phyloP scores from a whole-genome alignment of 495 filamentous ascomycete genomes.

The Trichoderma orchidacearum region DNA sequence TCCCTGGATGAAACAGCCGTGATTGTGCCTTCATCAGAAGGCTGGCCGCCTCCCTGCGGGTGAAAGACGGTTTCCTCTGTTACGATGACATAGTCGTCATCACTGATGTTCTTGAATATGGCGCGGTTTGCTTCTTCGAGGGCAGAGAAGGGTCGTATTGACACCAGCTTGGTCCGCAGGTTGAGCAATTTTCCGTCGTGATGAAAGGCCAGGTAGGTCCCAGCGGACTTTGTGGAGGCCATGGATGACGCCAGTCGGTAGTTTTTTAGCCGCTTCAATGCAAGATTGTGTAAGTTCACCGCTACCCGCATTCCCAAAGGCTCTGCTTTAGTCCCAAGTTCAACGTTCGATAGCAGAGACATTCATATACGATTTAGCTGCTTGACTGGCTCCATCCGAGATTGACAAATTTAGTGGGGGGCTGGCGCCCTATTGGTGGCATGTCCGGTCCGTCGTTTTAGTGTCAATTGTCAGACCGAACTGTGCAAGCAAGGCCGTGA shows the following conservation, averaged over 20 bases:
- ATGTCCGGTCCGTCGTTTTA: no score
- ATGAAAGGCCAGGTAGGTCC: constrained; percentile 41
- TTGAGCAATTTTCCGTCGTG: constrained; percentile 35
- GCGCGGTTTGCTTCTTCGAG: constrained; percentile 30
- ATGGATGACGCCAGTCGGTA: neutral
- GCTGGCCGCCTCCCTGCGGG: constrained; percentile 53
- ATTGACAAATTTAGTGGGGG: neutral
- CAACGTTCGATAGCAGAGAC: neutral
- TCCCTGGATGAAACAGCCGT: neutral
- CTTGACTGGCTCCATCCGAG: no score
- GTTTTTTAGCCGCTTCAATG: neutral
- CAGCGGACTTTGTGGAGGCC: constrained; percentile 3
- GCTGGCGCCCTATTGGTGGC: neutral
- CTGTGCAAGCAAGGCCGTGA: no score
- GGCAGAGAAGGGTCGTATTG: constrained; percentile 27
- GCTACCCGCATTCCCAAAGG: neutral
- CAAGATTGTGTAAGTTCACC: neutral
- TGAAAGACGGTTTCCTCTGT: constrained; percentile 53
- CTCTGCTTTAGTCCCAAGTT: neutral
- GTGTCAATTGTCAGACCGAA: no score
- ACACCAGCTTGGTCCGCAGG: constrained; percentile 26
- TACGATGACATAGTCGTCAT: constrained; percentile 35
- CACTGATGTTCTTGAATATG: constrained; percentile 34
- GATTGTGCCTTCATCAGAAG: constrained; percentile 45
- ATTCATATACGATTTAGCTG: neutral